These are phyloP conservation scores for Nitzschia sp. DNA, from an alignment of 108 stramenopile genomes.

Conservation along the genomic window DNA sequence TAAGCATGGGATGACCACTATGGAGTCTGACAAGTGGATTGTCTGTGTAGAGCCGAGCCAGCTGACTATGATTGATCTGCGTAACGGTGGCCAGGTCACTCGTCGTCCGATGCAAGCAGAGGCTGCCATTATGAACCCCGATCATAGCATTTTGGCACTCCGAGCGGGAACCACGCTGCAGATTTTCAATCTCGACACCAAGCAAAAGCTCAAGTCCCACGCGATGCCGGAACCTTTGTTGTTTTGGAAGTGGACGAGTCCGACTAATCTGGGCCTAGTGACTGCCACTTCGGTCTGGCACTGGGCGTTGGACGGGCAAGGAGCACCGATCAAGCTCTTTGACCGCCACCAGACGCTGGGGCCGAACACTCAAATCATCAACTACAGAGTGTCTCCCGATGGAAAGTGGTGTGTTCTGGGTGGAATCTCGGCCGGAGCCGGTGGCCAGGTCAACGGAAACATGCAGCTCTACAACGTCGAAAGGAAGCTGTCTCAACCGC, in stretches of 20 bases:
- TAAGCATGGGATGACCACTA: conserved; percentile 91
- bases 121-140: conserved; percentile 98
- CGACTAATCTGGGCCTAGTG: conserved; percentile 91
- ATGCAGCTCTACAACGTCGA: conserved; percentile 99
- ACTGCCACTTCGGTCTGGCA: conserved; percentile 95
- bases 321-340: conserved; percentile 90
- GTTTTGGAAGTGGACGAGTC: conserved; percentile 96
- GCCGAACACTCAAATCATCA: conserved; percentile 94
- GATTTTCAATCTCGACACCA: conserved; percentile 96
- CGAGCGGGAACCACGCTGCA: conserved; percentile 92
- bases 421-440: conserved; percentile 89
- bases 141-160: conserved; percentile 91
- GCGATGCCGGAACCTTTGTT: conserved; percentile 88
- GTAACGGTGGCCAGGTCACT: conserved; percentile 88
- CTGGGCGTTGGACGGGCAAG: conserved; percentile 84
- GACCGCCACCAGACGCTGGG: conserved; percentile 93
- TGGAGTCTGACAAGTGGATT: conserved; percentile 94
- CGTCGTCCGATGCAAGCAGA: conserved; percentile 96
- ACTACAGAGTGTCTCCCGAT: conserved; percentile 95
- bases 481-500: conserved; percentile 94
- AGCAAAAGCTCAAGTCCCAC: conserved; percentile 93
- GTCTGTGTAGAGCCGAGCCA: conserved; percentile 88
- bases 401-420: conserved; percentile 97
- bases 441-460: conserved; percentile 88
- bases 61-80: conserved; percentile 93